Evolutionary conservation across 169 alveolate genomes (phyloP).

Genomic region (Plasmodium inui): DNA sequence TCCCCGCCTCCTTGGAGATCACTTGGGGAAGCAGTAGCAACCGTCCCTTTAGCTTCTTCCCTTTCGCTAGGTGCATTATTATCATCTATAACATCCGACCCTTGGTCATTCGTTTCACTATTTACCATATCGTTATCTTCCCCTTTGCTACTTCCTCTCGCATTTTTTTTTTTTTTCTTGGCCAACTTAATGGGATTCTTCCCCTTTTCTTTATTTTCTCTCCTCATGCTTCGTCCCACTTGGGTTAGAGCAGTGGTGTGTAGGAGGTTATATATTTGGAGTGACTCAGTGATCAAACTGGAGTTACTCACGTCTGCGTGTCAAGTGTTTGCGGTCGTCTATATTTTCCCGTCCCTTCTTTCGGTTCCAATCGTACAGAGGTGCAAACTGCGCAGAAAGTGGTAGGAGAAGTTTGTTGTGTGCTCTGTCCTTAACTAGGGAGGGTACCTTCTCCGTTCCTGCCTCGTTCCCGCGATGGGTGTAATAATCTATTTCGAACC

Average conservation of each 20-base stretch:
- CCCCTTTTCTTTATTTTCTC: slow-evolving; percentile 30
- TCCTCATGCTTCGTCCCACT: background rate
- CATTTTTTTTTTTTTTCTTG: slow-evolving; percentile 34
- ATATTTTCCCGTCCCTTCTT: background rate
- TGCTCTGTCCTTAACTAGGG: background rate
- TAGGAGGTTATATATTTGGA: background rate
- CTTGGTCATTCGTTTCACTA: slow-evolving; percentile 29
- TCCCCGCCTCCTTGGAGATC: background rate
- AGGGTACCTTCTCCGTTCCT: background rate
- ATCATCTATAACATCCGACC: background rate
- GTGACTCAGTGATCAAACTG: no score
- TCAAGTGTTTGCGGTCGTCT: background rate
- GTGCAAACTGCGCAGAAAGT: background rate
- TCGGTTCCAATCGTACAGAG: background rate
- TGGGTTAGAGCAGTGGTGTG: background rate
- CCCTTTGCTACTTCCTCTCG: slow-evolving; percentile 16
- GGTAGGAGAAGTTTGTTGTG: background rate
- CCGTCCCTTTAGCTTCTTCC: background rate
- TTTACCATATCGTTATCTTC: slow-evolving; percentile 23
- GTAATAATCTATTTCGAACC: no score
- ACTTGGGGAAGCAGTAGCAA: background rate
- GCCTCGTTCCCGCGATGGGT: background rate
- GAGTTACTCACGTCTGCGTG: background rate
- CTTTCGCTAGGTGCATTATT: slow-evolving; percentile 2
- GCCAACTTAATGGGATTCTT: slow-evolving; percentile 16